Percentiles rank a stretch among this genome's conserved stretches.
phyloP scores from a whole-genome alignment of 2,329 filamentous ascomycete genomes.

The Aureobasidium sp. region DNA sequence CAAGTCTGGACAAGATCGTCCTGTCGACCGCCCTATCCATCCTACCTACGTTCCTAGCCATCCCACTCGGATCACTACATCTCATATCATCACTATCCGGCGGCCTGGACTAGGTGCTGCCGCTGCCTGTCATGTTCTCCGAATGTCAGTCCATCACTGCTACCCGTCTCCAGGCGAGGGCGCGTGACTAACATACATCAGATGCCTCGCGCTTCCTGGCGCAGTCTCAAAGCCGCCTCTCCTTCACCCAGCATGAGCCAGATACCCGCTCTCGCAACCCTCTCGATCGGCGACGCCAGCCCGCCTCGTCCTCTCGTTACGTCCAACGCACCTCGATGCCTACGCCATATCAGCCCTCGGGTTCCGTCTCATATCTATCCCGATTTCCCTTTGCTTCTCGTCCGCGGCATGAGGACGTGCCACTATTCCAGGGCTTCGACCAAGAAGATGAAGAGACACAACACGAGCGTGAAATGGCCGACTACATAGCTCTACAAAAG shows the following conservation, averaged over 20 bases:
- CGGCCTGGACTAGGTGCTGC: background rate
- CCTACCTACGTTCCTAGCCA: background rate
- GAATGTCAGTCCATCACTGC: conserved; percentile 61
- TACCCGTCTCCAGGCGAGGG: conserved; percentile 26
- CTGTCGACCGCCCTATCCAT: background rate
- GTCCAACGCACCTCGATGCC: conserved; percentile 47
- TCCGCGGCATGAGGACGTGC: conserved; percentile 65
- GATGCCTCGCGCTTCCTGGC: conserved; percentile 95
- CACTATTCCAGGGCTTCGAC: conserved; percentile 91
- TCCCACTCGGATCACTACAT: background rate
- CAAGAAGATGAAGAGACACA: conserved; percentile 93
- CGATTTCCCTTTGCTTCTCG: conserved; percentile 76
- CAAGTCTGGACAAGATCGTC: background rate
- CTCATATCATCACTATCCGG: background rate
- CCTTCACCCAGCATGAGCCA: conserved; percentile 50
- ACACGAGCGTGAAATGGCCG: conserved; percentile 83
- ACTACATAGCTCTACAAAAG: conserved; percentile 83
- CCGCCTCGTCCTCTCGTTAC: conserved; percentile 41
- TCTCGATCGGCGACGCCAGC: conserved; percentile 40
- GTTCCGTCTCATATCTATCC: conserved; percentile 59
- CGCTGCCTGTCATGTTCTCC: conserved; percentile 59
- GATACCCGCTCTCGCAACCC: conserved; percentile 40
- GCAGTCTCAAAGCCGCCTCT: conserved; percentile 89
- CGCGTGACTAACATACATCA: conserved; percentile 45
- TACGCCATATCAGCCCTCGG: conserved; percentile 69